Conservation (phyloP, 2,329 filamentous ascomycete genomes). For the Colletotrichum falcatum region DNA sequence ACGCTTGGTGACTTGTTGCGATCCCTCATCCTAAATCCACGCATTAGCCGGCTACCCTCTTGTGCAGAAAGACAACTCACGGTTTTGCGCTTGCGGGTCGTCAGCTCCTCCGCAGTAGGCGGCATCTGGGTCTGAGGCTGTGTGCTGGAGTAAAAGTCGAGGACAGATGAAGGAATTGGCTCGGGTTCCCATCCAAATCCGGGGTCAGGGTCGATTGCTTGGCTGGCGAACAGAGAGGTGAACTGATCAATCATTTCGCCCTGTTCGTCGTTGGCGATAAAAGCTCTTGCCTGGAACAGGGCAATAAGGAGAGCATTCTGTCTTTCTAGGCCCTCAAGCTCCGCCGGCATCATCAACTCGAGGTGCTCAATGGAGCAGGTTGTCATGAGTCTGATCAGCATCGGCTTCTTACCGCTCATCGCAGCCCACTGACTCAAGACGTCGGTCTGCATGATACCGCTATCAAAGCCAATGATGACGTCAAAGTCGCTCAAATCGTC, state of each 20-base stretch:
- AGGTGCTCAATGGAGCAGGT: conserved; percentile 68
- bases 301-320: conserved; percentile 58
- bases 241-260: conserved; percentile 53
- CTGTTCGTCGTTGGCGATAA: conserved; percentile 40
- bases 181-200: conserved; percentile 62
- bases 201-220: conserved; percentile 54
- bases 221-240: conserved; percentile 60
- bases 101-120: conserved; percentile 27
- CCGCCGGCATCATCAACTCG: conserved; percentile 57
- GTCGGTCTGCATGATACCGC: conserved; percentile 57
- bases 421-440: conserved; percentile 34
- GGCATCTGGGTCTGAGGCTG: conserved; percentile 45
- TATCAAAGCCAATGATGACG: conserved; percentile 66
- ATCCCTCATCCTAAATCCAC: conserved; percentile 18
- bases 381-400: conserved; percentile 63
- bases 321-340: conserved; percentile 57
- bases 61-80: conserved; percentile 10
- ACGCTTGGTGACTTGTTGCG: conserved; percentile 25
- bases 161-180: conserved; percentile 59
- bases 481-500: conserved; percentile 58
- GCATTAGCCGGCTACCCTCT: background rate
- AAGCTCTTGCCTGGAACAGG: conserved; percentile 48
- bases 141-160: conserved; percentile 60
- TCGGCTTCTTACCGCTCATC: conserved; percentile 49
- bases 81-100: conserved; percentile 36